phyloP scores from a whole-genome alignment of 306 rosid genomes.

The Fragaria nilgerrensis region DNA sequence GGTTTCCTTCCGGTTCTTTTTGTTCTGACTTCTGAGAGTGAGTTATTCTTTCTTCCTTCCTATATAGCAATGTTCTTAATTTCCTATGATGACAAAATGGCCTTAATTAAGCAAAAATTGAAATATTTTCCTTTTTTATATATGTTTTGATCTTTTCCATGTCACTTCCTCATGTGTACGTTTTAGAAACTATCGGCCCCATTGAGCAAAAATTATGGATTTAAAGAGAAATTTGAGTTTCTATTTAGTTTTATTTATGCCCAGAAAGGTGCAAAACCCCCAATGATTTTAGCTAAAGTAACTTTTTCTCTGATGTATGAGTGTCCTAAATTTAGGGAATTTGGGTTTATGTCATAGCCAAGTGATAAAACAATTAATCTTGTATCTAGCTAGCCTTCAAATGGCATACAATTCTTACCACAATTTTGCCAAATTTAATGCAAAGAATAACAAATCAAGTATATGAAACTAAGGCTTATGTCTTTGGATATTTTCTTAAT shows the following conservation, averaged over 20 bases:
- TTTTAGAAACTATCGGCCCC: background rate
- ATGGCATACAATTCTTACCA: background rate
- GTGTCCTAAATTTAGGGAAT: too few relatives aligned
- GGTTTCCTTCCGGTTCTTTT: background rate
- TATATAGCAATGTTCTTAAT: background rate
- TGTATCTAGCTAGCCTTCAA: background rate
- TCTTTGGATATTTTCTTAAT: conserved; percentile 76
- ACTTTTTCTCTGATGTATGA: too few relatives aligned
- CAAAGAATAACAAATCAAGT: background rate
- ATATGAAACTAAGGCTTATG: conserved; percentile 26
- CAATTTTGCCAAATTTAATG: background rate
- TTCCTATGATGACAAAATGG: background rate
- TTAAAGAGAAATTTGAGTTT: background rate
- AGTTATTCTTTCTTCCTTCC: background rate
- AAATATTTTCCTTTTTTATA: too few relatives aligned
- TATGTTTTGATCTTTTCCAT: background rate
- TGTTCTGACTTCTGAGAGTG: background rate
- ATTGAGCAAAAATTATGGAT: background rate
- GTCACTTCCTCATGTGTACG: background rate
- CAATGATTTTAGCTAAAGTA: too few relatives aligned
- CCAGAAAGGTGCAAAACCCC: background rate
- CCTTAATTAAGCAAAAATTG: background rate
- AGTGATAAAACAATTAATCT: too few relatives aligned
- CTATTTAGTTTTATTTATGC: background rate
- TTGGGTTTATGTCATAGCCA: background rate